Base-by-base conservation (phyloP, 1,284 basidiomycete genomes). In the Lentinus polychrous region DNA sequence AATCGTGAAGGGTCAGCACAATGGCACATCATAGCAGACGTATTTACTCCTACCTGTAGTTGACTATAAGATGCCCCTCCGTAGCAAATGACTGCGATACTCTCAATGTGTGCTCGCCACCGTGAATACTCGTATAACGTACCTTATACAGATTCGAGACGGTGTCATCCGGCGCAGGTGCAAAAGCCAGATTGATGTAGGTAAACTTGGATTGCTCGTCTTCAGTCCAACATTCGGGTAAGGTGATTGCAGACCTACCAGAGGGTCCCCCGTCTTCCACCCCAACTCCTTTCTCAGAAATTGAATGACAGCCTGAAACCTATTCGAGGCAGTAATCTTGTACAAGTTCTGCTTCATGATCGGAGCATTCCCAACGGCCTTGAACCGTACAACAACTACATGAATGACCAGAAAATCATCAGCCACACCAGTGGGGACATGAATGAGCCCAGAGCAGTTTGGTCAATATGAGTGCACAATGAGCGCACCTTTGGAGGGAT, bases 271-370 rank as follows among this genome's bases (percentile, higher is more conserved):
- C 8, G 83, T 72, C 65, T 93, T 94, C 83, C 89, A 91, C 8
- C 86, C 87, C 40, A 98, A 68, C 64, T 98, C 93, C 60, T 86
- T 93, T 49, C 94, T 72, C 65, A 98, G 64, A 63, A 98, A 98
- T 57, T 92, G 86, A 43, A 96, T 94, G 48, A 98, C 95, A 1
- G 93, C 90, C 63, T 96, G 93, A 62, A 98, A 99, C 47, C 88
- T 78, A 66, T 97, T 95, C 42, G 88, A 87, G 3, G 94, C 90
- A 0, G 93, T 94, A 57, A 98, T 95, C 73, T 95, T 95, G 80
- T 94, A 97, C 63, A 95, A 90, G 70, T 97, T 97, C 71, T 95
- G 90, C 71, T 90, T 95, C 94, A 98, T 96, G 60, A 98, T 94
- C 0, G 95, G 95, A 0, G 94, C 94, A 57, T 94, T 94, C 38